phyloP scores from a whole-genome alignment of 768 basidiomycete genomes.

The Pleurotus eryngii region DNA sequence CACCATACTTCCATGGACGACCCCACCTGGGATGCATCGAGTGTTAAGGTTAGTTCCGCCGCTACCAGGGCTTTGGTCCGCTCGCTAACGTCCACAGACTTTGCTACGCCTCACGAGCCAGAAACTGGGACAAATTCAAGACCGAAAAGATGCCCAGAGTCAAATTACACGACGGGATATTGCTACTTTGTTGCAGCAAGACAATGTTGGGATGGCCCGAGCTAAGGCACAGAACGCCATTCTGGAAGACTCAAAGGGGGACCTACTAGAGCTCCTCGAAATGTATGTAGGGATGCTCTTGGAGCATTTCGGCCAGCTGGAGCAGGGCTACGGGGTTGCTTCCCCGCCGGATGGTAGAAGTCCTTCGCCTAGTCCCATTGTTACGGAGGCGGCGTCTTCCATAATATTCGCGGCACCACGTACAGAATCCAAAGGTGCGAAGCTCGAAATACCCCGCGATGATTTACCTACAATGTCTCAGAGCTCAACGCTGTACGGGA shows the following conservation, averaged over 20 bases:
- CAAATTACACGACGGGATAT: slow-evolving; percentile 66
- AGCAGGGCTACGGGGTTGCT: slow-evolving; percentile 36
- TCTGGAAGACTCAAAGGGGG: slow-evolving; percentile 56
- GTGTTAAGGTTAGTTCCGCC: slow-evolving; percentile 18
- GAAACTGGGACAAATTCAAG: slow-evolving; percentile 65
- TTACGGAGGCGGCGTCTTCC: slow-evolving; percentile 67
- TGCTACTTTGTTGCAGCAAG: slow-evolving; percentile 59
- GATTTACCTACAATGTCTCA: slow-evolving; percentile 20
- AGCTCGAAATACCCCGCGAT: background rate
- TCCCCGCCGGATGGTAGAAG: too few species aligned
- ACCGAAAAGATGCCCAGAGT: slow-evolving; percentile 62
- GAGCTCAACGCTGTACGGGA: slow-evolving; percentile 58
- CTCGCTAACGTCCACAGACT: slow-evolving; percentile 25
- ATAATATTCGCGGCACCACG: slow-evolving; percentile 61
- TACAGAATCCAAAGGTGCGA: slow-evolving; percentile 55
- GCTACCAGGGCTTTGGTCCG: background rate
- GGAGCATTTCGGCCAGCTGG: slow-evolving; percentile 56
- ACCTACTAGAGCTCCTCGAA: slow-evolving; percentile 63
- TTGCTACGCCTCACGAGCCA: slow-evolving; percentile 64
- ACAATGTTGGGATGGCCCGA: slow-evolving; percentile 60
- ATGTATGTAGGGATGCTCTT: slow-evolving; percentile 63
- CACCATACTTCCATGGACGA: background rate
- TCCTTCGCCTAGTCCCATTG: slow-evolving; percentile 39
- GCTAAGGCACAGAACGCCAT: slow-evolving; percentile 70
- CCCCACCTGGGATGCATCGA: slow-evolving; percentile 5